Evolutionary conservation across 2,329 filamentous ascomycete species (phyloP).

Genomic region (Alternaria atra): DNA sequence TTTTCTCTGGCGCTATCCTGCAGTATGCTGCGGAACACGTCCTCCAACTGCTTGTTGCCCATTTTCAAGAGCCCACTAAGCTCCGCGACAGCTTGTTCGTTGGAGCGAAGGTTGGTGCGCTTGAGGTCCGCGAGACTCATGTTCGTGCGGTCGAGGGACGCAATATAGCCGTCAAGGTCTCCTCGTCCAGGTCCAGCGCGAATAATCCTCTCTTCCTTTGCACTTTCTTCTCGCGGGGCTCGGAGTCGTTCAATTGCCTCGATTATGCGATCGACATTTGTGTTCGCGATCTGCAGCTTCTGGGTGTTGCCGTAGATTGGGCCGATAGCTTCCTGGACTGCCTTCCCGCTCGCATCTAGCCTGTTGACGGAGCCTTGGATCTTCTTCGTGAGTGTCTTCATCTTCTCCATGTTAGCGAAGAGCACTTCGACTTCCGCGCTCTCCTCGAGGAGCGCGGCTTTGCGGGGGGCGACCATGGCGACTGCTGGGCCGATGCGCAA

Average conservation of each 20-base stretch:
- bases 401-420: constrained; percentile 83
- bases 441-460: constrained; percentile 69
- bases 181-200: constrained; percentile 71
- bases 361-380: constrained; percentile 87
- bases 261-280: constrained; percentile 87
- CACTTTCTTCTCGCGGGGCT: constrained; percentile 91
- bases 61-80: constrained; percentile 78
- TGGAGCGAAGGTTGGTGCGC: constrained; percentile 88
- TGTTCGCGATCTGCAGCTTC: constrained; percentile 84
- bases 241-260: constrained; percentile 87
- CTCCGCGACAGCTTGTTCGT: constrained; percentile 86
- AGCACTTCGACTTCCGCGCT: constrained; percentile 73
- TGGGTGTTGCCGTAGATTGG: constrained; percentile 94
- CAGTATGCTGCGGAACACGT: constrained; percentile 80
- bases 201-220: constrained; percentile 90
- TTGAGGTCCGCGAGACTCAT: constrained; percentile 86
- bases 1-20: constrained; percentile 76
- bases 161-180: constrained; percentile 84
- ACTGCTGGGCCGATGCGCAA: constrained; percentile 29
- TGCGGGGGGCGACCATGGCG: constrained; percentile 63
- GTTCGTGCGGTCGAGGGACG: constrained; percentile 87
- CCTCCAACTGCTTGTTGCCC: constrained; percentile 84
- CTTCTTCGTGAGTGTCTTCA: constrained; percentile 91
- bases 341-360: constrained; percentile 87
- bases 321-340: constrained; percentile 88